These are phyloP conservation scores for Neofusicoccum parvum DNA, from an alignment of 2,329 filamentous ascomycete genomes.

Conservation along the genomic window DNA sequence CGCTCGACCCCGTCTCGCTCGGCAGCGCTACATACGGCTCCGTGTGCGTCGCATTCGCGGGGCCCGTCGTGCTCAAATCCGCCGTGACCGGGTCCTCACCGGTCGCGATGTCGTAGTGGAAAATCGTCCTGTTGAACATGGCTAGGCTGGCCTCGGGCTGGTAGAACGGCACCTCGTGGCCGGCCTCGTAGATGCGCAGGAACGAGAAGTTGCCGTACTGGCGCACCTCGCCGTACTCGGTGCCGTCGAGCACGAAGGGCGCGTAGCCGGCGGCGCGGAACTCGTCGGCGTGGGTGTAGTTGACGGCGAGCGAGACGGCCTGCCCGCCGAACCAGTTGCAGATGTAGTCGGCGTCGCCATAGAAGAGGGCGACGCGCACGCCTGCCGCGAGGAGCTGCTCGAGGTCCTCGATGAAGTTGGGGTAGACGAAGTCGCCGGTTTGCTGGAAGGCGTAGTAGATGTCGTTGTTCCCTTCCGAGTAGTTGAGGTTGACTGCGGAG, in stretches of 20 bases:
- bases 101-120: conserved; percentile 39
- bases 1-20: conserved; percentile 11
- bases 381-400: conserved; percentile 45
- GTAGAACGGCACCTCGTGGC: conserved; percentile 46
- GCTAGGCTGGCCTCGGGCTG: conserved; percentile 42
- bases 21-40: conserved; percentile 40
- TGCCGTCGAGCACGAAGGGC: conserved; percentile 40
- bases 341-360: conserved; percentile 42
- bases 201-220: conserved; percentile 46
- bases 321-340: conserved; percentile 39
- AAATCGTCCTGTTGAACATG: conserved; percentile 42
- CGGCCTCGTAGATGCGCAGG: conserved; percentile 41
- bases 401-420: conserved; percentile 53
- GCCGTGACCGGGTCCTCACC: conserved; percentile 38
- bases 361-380: conserved; percentile 40
- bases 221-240: conserved; percentile 44
- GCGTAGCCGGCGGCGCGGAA: conserved; percentile 35
- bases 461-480: conserved; percentile 52
- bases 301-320: conserved; percentile 35
- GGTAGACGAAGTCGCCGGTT: conserved; percentile 60
- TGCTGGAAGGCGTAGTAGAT: conserved; percentile 56
- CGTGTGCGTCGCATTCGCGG: conserved; percentile 43
- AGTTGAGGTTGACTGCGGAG: conserved; percentile 58
- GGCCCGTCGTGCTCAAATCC: conserved; percentile 35
- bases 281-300: conserved; percentile 38